A percentile compares a stretch with the other conserved stretches of the same genome.
phyloP scores from a whole-genome alignment of 108 stramenopile genomes.

The Nitzschia inconspicua region DNA sequence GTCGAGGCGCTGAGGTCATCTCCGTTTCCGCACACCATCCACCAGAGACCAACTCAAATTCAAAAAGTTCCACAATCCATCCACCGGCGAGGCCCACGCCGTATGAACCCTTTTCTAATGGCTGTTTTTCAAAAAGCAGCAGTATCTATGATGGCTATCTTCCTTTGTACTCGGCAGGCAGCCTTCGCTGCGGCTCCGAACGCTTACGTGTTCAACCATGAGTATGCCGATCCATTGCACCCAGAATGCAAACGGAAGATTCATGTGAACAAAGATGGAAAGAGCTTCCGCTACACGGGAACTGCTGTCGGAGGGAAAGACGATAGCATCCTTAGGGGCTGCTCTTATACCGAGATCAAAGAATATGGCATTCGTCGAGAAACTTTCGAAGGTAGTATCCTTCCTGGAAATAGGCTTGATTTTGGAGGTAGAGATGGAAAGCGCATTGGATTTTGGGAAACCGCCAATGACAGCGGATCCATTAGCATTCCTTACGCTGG shows the following conservation, averaged over 20 bases:
- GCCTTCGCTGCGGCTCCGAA: too few species aligned
- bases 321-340: conserved; percentile 23
- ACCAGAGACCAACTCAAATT: too few species aligned
- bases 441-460: conserved; percentile 42
- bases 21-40: too few species aligned
- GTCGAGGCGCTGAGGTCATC: too few species aligned
- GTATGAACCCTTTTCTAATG: too few species aligned
- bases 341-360: conserved; percentile 21
- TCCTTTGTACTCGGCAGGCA: too few species aligned
- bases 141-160: too few species aligned
- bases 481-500: conserved; percentile 6
- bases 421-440: conserved; percentile 42
- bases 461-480: conserved; percentile 10
- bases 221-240: conserved; percentile 44
- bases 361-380: conserved; percentile 19
- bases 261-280: conserved; percentile 16
- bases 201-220: conserved; percentile 31
- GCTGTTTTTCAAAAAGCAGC: too few species aligned
- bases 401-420: neutral
- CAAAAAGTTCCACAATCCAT: too few species aligned
- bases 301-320: conserved; percentile 35
- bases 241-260: conserved; percentile 36
- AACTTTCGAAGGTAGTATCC: conserved; percentile 28
- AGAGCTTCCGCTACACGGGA: conserved; percentile 34
- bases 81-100: too few species aligned